These are phyloP conservation scores for Bryum argenteum DNA, from an alignment of 225 moss, liverwort and hornwort species.

Conservation along the genomic window DNA sequence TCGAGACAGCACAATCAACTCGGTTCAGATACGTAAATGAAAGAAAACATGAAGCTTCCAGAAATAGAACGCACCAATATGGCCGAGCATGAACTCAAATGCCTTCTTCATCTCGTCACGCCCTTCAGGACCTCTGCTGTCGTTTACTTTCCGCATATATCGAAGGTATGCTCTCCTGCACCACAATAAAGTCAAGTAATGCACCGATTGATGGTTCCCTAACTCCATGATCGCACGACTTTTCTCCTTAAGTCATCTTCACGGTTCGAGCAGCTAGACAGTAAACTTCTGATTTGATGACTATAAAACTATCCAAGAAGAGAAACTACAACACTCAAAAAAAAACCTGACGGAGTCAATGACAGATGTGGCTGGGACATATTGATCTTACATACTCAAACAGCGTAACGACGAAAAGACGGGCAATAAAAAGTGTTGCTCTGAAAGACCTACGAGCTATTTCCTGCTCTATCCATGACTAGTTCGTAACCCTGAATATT, in stretches of 20 bases:
- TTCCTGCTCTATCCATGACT: background rate
- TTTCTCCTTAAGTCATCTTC: background rate
- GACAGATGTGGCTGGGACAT: background rate
- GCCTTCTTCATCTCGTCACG: slow-evolving; percentile 97
- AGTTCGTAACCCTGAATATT: background rate
- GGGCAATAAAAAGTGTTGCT: background rate
- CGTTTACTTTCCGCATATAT: slow-evolving; percentile 89
- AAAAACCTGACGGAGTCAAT: slow-evolving; percentile 3
- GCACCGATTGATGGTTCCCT: background rate
- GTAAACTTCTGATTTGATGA: background rate
- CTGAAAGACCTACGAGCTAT: slow-evolving; percentile 1
- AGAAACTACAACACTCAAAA: slow-evolving; percentile 1
- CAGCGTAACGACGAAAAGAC: background rate
- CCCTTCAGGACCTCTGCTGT: slow-evolving; percentile 76
- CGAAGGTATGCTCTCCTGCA: slow-evolving; percentile 87
- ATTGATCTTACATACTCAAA: background rate
- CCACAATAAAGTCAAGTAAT: slow-evolving; percentile 32
- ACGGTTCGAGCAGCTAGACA: slow-evolving; percentile 5
- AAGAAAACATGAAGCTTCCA: background rate
- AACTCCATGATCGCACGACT: background rate
- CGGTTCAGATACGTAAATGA: slow-evolving; percentile 9
- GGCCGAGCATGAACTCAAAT: slow-evolving; percentile 90
- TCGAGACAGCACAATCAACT: slow-evolving; percentile 10
- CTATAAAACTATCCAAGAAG: background rate
- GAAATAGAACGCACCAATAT: slow-evolving; percentile 69